These are phyloP conservation scores for Claviceps quebecensis DNA, from an alignment of 2,329 filamentous ascomycete species.

Conservation along the genomic window DNA sequence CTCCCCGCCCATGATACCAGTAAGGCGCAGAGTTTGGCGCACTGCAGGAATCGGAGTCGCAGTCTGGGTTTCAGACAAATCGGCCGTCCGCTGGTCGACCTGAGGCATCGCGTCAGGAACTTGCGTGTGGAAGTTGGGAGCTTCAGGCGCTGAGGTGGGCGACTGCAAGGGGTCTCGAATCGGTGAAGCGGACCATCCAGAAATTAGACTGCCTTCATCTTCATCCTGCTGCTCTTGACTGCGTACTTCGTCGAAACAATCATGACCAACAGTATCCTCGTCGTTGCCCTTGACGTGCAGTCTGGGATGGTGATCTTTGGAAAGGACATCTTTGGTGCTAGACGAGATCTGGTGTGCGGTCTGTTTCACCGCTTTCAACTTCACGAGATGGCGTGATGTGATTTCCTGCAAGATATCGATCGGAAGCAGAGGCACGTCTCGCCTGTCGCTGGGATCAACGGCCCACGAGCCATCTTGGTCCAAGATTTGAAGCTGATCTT, in stretches of 20 bases:
- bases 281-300: neutral
- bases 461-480: constrained; percentile 23
- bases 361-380: constrained; percentile 1
- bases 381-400: constrained; percentile 11
- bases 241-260: neutral
- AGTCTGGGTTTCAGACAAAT: neutral
- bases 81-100: neutral
- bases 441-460: constrained; percentile 11
- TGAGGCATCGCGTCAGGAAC: constrained; percentile 14
- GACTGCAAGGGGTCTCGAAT: neutral
- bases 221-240: neutral
- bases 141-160: neutral
- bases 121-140: constrained; percentile 8
- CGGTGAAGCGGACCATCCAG: constrained; percentile 13
- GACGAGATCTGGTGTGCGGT: neutral
- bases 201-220: neutral
- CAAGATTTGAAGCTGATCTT: constrained; percentile 25
- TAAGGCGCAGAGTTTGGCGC: neutral
- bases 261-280: neutral
- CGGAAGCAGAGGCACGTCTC: constrained; percentile 21
- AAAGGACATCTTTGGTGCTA: neutral
- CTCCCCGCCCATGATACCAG: neutral
- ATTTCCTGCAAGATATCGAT: constrained; percentile 20
- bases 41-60: neutral
- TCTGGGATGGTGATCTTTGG: neutral